Percentiles rank a stretch among this genome's conserved stretches.
phyloP scores from a whole-genome alignment of 2,329 filamentous ascomycete genomes.

The Diaporthe nobilis region DNA sequence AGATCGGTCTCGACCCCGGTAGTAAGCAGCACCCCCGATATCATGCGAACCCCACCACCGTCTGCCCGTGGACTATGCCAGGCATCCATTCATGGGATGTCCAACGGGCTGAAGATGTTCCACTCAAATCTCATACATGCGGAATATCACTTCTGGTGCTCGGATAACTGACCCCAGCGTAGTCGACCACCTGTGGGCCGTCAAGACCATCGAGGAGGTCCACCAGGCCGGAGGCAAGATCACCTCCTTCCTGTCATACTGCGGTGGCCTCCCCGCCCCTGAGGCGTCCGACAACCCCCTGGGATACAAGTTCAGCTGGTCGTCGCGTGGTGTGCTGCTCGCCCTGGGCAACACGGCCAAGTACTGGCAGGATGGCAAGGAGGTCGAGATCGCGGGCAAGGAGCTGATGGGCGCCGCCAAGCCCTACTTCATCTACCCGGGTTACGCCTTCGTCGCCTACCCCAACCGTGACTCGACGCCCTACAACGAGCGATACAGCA shows the following conservation, averaged over 20 bases:
- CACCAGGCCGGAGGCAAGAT: slow-evolving; percentile 91
- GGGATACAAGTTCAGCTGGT: slow-evolving; percentile 89
- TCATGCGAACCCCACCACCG: background rate
- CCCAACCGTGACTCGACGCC: slow-evolving; percentile 89
- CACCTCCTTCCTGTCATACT: slow-evolving; percentile 84
- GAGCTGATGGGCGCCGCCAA: slow-evolving; percentile 91
- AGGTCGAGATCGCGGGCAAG: slow-evolving; percentile 73
- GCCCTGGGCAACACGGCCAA: slow-evolving; percentile 89
- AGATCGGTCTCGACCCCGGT: slow-evolving; percentile 85
- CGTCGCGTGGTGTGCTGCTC: slow-evolving; percentile 86
- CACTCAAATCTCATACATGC: background rate
- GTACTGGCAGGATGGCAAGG: slow-evolving; percentile 84
- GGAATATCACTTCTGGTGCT: background rate
- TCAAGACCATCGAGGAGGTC: slow-evolving; percentile 91
- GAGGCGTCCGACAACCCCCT: slow-evolving; percentile 90
- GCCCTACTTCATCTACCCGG: slow-evolving; percentile 91
- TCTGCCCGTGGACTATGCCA: background rate
- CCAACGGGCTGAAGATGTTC: background rate
- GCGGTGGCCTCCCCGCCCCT: slow-evolving; percentile 80
- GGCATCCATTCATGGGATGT: background rate
- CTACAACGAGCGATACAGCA: slow-evolving; percentile 91
- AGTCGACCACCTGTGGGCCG: slow-evolving; percentile 81
- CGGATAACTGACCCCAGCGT: background rate
- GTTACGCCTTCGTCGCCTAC: slow-evolving; percentile 92
- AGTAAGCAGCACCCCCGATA: slow-evolving; percentile 46